Evolutionary conservation across 2,329 filamentous ascomycete species (phyloP).

Genomic region (Aspergillus flavus): DNA sequence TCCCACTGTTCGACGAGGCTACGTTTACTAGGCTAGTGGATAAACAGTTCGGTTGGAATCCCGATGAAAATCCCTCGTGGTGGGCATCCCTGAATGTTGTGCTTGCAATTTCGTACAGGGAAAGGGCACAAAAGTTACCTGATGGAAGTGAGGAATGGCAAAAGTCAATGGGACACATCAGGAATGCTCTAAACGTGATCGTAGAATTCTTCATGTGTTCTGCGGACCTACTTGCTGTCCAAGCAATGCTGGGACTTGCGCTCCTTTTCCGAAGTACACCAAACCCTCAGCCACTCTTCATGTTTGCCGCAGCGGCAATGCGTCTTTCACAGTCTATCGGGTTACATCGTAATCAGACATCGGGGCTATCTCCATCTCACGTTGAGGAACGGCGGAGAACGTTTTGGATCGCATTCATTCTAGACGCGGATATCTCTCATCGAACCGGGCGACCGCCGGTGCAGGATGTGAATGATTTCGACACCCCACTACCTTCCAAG

Average conservation of each 20-base stretch:
- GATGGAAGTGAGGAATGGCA: conserved; percentile 18
- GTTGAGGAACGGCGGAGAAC: conserved; percentile 21
- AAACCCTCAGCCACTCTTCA: conserved; percentile 25
- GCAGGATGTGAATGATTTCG: conserved; percentile 22
- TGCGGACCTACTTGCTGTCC: conserved; percentile 21
- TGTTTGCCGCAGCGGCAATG: conserved; percentile 25
- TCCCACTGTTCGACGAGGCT: conserved; percentile 17
- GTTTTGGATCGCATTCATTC: conserved; percentile 27
- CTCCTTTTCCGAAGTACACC: conserved; percentile 28
- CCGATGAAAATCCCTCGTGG: conserved; percentile 22
- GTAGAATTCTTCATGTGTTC: conserved; percentile 21
- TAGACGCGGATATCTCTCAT: conserved; percentile 27
- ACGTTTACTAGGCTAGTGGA: conserved; percentile 15
- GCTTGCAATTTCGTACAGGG: conserved; percentile 22
- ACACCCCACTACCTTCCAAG: conserved; percentile 15
- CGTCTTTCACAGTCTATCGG: conserved; percentile 26
- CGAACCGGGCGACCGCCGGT: conserved; percentile 22
- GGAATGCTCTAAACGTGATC: conserved; percentile 23
- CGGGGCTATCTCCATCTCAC: conserved; percentile 14
- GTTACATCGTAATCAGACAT: conserved; percentile 19
- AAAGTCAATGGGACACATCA: conserved; percentile 21
- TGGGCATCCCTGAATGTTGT: conserved; percentile 25
- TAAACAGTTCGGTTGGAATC: conserved; percentile 23
- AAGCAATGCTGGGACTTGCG: conserved; percentile 23
- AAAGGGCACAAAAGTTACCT: conserved; percentile 13